A percentile compares a stretch with the other conserved stretches of the same genome.
Conservation (phyloP, 2,329 filamentous ascomycete genomes). For the Huntiella decipiens region DNA sequence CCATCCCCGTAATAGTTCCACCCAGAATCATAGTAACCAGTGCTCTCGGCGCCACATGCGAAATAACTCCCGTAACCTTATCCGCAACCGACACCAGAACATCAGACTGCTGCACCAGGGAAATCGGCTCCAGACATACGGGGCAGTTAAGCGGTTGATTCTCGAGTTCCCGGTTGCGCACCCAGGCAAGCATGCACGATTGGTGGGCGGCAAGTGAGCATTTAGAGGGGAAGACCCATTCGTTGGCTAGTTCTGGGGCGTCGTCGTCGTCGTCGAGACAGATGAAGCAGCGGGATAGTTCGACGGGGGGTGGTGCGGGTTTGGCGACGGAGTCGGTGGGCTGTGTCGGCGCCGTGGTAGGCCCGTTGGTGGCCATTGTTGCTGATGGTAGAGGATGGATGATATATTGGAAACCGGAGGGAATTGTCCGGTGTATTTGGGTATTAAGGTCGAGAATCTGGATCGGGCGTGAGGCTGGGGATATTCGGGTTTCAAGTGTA, state of each 20-base stretch:
- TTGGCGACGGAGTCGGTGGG: background rate
- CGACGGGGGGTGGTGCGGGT: constrained; percentile 8
- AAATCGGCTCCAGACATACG: constrained; percentile 71
- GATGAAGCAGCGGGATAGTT: constrained; percentile 35
- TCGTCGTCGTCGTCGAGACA: constrained; percentile 39
- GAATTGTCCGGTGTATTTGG: no score
- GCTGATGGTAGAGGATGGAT: background rate
- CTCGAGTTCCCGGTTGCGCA: constrained; percentile 63
- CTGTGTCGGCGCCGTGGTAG: background rate
- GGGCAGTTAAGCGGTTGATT: constrained; percentile 59
- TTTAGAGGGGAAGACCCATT: constrained; percentile 76
- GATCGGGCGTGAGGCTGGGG: no score
- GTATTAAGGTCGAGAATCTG: no score
- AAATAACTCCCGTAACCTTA: constrained; percentile 33
- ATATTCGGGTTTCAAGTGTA: no score
- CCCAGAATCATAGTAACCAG: constrained; percentile 30
- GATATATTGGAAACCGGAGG: background rate
- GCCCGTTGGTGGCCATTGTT: background rate
- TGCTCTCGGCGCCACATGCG: constrained; percentile 39
- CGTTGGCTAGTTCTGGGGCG: constrained; percentile 17
- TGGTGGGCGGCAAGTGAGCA: constrained; percentile 87
- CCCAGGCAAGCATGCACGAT: constrained; percentile 75
- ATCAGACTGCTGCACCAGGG: constrained; percentile 56
- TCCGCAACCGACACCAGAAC: constrained; percentile 49
- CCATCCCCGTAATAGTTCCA: constrained; percentile 31